Evolutionary conservation across 805 yeast genomes (phyloP), one percentile per base, ranked within the genome.

Genomic region (Scheffersomyces lignosus): DNA sequence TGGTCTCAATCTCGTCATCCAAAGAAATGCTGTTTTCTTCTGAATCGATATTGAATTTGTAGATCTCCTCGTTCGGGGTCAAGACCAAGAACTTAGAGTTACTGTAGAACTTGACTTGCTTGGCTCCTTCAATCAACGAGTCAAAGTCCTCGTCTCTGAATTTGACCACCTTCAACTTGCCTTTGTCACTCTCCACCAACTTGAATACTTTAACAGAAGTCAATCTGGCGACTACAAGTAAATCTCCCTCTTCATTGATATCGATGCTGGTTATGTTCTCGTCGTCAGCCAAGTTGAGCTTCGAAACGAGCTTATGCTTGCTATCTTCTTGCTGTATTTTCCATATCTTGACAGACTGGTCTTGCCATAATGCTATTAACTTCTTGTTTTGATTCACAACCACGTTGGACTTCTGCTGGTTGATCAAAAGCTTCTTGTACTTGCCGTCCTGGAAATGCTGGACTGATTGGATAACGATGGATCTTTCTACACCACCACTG

Each of bases 321-420:
- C 60, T 62, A 16, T 41, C 58, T 14, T 61, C 57, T n/a, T n/a
- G n/a, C 15, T 62, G 64, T 14, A 87, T 52, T 43, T 63, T 67
- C 98, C 98, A 93, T 8, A 93, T 70, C 54, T 88, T 88, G 28
- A 91, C 76, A 3, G 75, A 70, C 55, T 85, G 89, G 47, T 85
- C 95, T 50, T 81, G 83, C 93, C 95, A 91, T 74, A 83, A 73
- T 5, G 79, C 72, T 18, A 91, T 60, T 16, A 80, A 61, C 41
- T 81, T 73, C 27, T 73, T 68, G 4, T 57, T 52, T 31, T 66
- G 58, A 43, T 77, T 75, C 10, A 77, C 54, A 1, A 73, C 49
- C 4, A 83, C 71, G 47, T 76, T 78, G 9, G 82, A 72, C 12
- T 60, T 56, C 47, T 71, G 78, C 47, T 83, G 87, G 33, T 74